Evolutionary conservation across 306 rosid genomes (phyloP).

Genomic region (Ormosia emarginata): DNA sequence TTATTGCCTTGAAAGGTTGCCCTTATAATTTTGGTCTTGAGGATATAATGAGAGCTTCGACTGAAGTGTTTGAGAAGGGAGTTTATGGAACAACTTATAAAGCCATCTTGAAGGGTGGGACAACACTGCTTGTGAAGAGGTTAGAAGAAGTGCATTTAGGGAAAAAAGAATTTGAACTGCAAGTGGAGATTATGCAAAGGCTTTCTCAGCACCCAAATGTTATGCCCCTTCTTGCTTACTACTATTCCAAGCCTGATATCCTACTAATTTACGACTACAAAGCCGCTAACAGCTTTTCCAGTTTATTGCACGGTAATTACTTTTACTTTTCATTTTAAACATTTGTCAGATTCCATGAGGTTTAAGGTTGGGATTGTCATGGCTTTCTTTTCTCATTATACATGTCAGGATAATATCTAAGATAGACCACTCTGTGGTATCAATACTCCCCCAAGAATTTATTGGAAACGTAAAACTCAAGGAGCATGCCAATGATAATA

Average conservation of each 20-base stretch:
- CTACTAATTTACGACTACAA: conserved; percentile 63
- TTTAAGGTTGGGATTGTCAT: not conserved
- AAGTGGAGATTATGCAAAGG: conserved; percentile 54
- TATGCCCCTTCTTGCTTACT: conserved; percentile 63
- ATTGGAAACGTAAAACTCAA: no score
- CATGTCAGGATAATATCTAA: not conserved
- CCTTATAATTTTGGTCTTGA: conserved; percentile 67
- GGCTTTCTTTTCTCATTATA: not conserved
- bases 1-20: conserved; percentile 38
- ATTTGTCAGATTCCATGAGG: not conserved
- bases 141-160: conserved; percentile 54
- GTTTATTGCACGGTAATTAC: conserved; percentile 60
- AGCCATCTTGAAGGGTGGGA: conserved; percentile 74
- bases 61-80: conserved; percentile 78
- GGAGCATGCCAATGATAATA: no score
- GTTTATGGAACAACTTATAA: conserved; percentile 70
- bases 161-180: conserved; percentile 70
- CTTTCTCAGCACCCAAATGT: conserved; percentile 62
- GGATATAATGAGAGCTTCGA: conserved; percentile 73
- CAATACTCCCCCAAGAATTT: not conserved
- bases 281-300: conserved; percentile 48
- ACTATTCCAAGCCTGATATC: conserved; percentile 72
- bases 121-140: conserved; percentile 65
- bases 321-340: conserved; percentile 2
- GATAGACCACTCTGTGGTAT: not conserved